phyloP scores from a whole-genome alignment of 2,329 filamentous ascomycete genomes.

The Clonostachys chloroleuca region DNA sequence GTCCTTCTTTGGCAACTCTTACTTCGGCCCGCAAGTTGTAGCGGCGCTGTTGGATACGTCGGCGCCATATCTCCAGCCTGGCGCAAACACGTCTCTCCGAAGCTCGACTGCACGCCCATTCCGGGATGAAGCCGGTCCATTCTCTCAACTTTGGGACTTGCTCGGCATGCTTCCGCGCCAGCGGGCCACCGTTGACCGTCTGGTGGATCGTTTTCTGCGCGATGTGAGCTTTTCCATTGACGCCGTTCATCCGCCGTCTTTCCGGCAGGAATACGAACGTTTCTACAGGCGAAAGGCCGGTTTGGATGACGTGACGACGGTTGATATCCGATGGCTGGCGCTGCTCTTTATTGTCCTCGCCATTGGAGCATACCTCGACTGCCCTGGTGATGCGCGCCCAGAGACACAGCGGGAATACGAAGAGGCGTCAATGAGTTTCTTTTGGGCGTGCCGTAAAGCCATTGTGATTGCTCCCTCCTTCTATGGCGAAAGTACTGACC shows the following conservation, averaged over 20 bases:
- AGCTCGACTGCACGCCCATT: neutral
- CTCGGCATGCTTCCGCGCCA: conserved; percentile 28
- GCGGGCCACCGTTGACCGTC: conserved; percentile 25
- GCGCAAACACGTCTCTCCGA: conserved; percentile 4
- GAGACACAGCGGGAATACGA: conserved; percentile 27
- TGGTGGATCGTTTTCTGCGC: conserved; percentile 23
- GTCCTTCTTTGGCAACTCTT: conserved; percentile 20
- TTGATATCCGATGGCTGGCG: conserved; percentile 34
- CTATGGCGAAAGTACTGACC: conserved; percentile 30
- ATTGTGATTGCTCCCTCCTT: conserved; percentile 35
- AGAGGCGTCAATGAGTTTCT: conserved; percentile 31
- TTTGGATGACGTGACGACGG: conserved; percentile 29
- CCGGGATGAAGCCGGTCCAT: conserved; percentile 11
- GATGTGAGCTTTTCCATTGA: conserved; percentile 29
- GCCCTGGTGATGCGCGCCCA: conserved; percentile 18
- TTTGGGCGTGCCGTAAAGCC: conserved; percentile 29
- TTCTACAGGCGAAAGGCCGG: conserved; percentile 32
- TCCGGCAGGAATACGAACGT: conserved; percentile 24
- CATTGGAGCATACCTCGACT: conserved; percentile 27
- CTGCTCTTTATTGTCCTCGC: conserved; percentile 32
- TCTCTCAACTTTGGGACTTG: conserved; percentile 33
- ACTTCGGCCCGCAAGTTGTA: conserved; percentile 22
- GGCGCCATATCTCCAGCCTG: conserved; percentile 12
- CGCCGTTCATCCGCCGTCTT: conserved; percentile 23
- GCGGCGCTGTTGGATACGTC: conserved; percentile 19